Percentiles rank a stretch among this genome's conserved stretches.
phyloP scores from a whole-genome alignment of 2,329 filamentous ascomycete species.

The Dendryphion nanum region DNA sequence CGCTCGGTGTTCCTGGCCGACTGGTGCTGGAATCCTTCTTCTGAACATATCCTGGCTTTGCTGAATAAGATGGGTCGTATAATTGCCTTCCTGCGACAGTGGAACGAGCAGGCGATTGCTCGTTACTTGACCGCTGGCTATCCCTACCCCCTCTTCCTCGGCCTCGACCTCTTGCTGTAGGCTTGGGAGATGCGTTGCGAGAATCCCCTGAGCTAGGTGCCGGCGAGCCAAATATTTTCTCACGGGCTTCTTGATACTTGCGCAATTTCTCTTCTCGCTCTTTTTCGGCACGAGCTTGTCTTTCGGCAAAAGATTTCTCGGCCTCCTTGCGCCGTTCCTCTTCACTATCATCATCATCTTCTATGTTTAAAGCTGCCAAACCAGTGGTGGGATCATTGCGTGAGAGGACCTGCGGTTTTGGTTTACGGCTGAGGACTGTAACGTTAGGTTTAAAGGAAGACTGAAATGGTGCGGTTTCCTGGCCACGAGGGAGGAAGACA shows the following conservation, averaged over 20 bases:
- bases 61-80: constrained; percentile 72
- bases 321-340: constrained; percentile 60
- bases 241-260: constrained; percentile 83
- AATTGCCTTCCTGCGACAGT: constrained; percentile 56
- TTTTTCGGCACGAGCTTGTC: constrained; percentile 71
- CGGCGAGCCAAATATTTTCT: constrained; percentile 76
- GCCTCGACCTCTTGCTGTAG: constrained; percentile 34
- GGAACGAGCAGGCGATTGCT: constrained; percentile 34
- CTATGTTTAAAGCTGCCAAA: constrained; percentile 45
- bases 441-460: constrained; percentile 77
- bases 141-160: constrained; percentile 38
- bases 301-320: constrained; percentile 71
- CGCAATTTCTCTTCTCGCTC: constrained; percentile 88
- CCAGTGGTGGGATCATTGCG: constrained; percentile 51
- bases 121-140: constrained; percentile 37
- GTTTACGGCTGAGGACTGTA: constrained; percentile 82
- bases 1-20: constrained; percentile 53
- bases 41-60: constrained; percentile 56
- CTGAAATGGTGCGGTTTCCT: constrained; percentile 62
- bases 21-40: constrained; percentile 44
- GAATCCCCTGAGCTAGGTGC: constrained; percentile 33
- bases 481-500: constrained; percentile 71
- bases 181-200: constrained; percentile 34
- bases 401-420: constrained; percentile 60
- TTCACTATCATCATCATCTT: constrained; percentile 62